Evolutionary conservation across 2,329 filamentous ascomycete species (phyloP).

Genomic region (Sarocladium brachiariae): DNA sequence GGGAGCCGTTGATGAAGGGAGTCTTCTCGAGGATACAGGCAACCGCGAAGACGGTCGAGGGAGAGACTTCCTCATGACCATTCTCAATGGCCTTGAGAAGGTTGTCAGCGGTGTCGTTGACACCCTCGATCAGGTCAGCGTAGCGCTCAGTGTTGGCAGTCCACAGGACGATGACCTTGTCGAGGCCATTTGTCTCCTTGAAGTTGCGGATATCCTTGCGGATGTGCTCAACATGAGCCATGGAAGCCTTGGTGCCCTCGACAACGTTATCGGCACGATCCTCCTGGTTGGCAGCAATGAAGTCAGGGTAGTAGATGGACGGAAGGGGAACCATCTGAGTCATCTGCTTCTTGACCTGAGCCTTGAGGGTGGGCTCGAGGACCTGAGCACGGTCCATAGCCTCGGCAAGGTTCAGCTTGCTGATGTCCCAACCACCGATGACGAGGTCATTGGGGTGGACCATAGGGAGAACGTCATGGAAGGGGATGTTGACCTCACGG

Average conservation of each 20-base stretch:
- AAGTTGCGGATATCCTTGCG: constrained; percentile 92
- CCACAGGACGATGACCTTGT: constrained; percentile 97
- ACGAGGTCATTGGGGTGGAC: constrained; percentile 93
- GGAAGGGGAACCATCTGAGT: constrained; percentile 78
- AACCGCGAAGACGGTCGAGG: constrained; percentile 92
- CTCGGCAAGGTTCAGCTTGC: constrained; percentile 76
- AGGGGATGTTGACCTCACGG: constrained; percentile 91
- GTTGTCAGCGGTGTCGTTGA: constrained; percentile 97
- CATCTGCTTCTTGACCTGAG: constrained; percentile 89
- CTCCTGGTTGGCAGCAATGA: constrained; percentile 98
- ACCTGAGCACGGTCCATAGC: constrained; percentile 96
- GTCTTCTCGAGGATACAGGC: constrained; percentile 83
- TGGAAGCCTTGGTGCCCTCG: constrained; percentile 74
- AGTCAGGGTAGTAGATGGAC: constrained; percentile 97
- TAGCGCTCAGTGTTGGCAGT: constrained; percentile 98
- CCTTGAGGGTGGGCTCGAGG: constrained; percentile 90
- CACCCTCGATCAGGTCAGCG: constrained; percentile 75
- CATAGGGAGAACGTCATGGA: constrained; percentile 92
- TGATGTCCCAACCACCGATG: constrained; percentile 97
- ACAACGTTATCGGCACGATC: constrained; percentile 90
- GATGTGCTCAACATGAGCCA: constrained; percentile 85
- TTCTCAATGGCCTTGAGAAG: constrained; percentile 78
- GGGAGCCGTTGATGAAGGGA: constrained; percentile 98
- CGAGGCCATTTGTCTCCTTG: constrained; percentile 75
- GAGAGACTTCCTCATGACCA: constrained; percentile 86